A percentile compares a stretch with the other conserved stretches of the same genome.
These are phyloP conservation scores for Tolypocladium tundrense DNA, from an alignment of 2,329 filamentous ascomycete species.

Conservation along the genomic window DNA sequence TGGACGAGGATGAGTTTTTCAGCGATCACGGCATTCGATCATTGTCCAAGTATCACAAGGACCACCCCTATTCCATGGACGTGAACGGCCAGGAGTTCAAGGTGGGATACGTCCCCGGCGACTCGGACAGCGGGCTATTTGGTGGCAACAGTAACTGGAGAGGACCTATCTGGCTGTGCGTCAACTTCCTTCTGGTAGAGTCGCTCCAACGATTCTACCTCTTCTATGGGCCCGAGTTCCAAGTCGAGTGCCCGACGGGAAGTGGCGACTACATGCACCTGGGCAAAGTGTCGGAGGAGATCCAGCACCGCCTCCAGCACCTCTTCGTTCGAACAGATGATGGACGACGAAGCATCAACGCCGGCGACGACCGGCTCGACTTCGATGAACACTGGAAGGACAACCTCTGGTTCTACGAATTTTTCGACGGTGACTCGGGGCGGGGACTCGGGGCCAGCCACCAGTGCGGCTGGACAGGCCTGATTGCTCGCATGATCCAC, in stretches of 20 bases:
- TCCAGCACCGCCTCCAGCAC: slow-evolving; percentile 90
- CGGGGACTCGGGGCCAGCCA: slow-evolving; percentile 85
- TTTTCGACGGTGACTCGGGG: slow-evolving; percentile 88
- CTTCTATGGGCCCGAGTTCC: slow-evolving; percentile 81
- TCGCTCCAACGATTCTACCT: slow-evolving; percentile 92
- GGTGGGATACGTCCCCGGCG: slow-evolving; percentile 86
- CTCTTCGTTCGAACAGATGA: slow-evolving; percentile 78
- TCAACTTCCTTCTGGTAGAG: slow-evolving; percentile 91
- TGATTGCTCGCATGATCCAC: slow-evolving; percentile 95
- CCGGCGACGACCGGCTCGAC: slow-evolving; percentile 73
- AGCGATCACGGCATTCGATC: slow-evolving; percentile 85
- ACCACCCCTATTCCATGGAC: slow-evolving; percentile 88
- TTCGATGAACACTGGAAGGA: slow-evolving; percentile 88
- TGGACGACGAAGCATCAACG: slow-evolving; percentile 81
- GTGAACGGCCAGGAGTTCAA: slow-evolving; percentile 85
- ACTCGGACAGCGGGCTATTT: slow-evolving; percentile 90
- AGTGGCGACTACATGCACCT: slow-evolving; percentile 94
- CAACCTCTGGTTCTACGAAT: slow-evolving; percentile 86
- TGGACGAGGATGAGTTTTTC: slow-evolving; percentile 89
- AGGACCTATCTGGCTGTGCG: slow-evolving; percentile 89
- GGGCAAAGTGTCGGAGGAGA: slow-evolving; percentile 86
- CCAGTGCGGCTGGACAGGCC: slow-evolving; percentile 92
- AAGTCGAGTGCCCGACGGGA: slow-evolving; percentile 88
- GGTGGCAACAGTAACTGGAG: slow-evolving; percentile 98
- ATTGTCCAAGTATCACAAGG: slow-evolving; percentile 81